Evolutionary conservation across 1,284 basidiomycete genomes (phyloP).

Genomic region (Stygiomarasmius scandens): DNA sequence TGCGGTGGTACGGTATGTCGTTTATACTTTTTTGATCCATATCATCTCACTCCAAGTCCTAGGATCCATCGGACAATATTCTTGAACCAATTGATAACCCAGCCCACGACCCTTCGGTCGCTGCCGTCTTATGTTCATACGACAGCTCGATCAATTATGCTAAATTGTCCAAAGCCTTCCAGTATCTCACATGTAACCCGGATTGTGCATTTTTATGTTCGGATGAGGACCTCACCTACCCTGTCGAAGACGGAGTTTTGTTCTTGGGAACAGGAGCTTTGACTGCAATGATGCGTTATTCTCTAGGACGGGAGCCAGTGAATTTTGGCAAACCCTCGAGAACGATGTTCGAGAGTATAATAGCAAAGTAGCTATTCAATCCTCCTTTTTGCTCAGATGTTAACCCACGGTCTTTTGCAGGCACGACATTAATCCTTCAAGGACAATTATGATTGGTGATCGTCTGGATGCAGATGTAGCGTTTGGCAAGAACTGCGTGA

Average conservation of each 20-base stretch:
- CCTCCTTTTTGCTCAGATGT: too few species aligned
- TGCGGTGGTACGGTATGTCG: constrained; percentile 83
- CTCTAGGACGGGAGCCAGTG: constrained; percentile 73
- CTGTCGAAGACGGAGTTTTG: constrained; percentile 71
- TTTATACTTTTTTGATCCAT: constrained; percentile 4
- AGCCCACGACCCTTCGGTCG: constrained; percentile 75
- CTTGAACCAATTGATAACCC: constrained; percentile 74
- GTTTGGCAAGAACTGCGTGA: constrained; percentile 87
- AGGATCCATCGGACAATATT: constrained; percentile 86
- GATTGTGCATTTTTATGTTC: constrained; percentile 89
- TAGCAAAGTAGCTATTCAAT: constrained; percentile 74
- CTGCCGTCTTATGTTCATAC: constrained; percentile 89
- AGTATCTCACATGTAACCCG: constrained; percentile 82
- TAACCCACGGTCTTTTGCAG: too few species aligned
- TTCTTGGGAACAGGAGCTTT: constrained; percentile 87
- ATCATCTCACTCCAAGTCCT: constrained; percentile 5
- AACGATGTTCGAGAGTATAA: constrained; percentile 94
- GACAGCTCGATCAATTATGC: constrained; percentile 86
- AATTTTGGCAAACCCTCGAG: constrained; percentile 91
- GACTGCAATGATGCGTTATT: constrained; percentile 80
- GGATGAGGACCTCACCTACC: constrained; percentile 92
- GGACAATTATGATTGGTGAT: constrained; percentile 95
- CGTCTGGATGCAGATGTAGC: constrained; percentile 93
- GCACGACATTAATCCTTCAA: constrained; percentile 80
- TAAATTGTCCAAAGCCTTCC: constrained; percentile 92